Evolutionary conservation across 176 grass and related monocot species (phyloP), one percentile per base, ranked within the genome.

Genomic region (Alloteropsis semialata): DNA sequence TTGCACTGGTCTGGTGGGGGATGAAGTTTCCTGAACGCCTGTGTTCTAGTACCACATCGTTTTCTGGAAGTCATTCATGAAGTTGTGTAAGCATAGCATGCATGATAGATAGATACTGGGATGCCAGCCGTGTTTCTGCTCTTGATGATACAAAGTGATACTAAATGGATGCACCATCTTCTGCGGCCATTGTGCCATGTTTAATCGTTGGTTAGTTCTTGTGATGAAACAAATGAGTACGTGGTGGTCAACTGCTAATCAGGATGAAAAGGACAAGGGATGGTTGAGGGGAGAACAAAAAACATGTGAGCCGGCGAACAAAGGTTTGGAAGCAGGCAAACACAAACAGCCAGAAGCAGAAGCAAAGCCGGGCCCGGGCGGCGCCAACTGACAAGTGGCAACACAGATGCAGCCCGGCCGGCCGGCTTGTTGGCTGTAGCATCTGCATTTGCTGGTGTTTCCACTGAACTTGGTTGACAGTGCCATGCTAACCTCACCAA

Each of bases 11-110:
- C 30, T 16, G 37, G 56, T 79, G 73, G 28, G 30, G 50, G 83
- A 85, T 70, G 74, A 85, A 78, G 74, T 28, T 85, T 85, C 63
- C 14, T 38, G n/a, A 15, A 19, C 54, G 8, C 17, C 3, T 2
- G 4, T n/a, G 6, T 39, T 58, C 19, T 19, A 45, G 60, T 76
- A 17, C 18, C 38, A 69, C 27, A 3, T 37, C 53, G 37, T 10
- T 81, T 55, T 17, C 19, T 18, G 42, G 38, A 46, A 75, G 10
- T 36, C 10, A 0, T 32, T 49, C 16, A 1, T 12, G 15, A 57
- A 57, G 1, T 57, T 57, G 54, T 57, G 0, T 12, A 9, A 11
- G 2, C 38, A n/a, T 36, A 16, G 3, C 50, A 32, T 37, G 29
- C 30, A 6, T n/a, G 21, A 37, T 3, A 3, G 34, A 36, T 36